Conservation (phyloP, 2,329 filamentous ascomycete genomes). For the Seiridium unicorne region DNA sequence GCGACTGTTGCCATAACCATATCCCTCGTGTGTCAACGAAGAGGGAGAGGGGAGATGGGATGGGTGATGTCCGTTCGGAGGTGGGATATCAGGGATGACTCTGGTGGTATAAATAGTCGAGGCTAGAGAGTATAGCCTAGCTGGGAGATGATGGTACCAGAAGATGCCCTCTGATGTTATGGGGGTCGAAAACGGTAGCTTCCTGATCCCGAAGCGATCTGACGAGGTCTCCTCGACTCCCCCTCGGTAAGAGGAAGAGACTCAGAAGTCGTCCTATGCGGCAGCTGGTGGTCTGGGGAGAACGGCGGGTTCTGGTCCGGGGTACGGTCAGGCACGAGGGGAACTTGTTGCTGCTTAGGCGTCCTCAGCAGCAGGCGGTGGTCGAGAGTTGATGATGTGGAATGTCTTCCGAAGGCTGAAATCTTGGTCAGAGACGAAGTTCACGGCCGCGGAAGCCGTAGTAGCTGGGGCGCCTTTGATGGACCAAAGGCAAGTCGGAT, state of each 20-base stretch:
- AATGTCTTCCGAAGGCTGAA: conserved; percentile 63
- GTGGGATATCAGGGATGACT: conserved; percentile 17
- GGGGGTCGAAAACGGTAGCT: conserved; percentile 95
- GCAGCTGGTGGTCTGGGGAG: conserved; percentile 79
- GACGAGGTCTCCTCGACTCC: conserved; percentile 99
- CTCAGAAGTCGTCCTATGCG: conserved; percentile 98
- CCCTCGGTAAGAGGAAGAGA: conserved; percentile 99
- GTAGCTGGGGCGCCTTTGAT: conserved; percentile 60
- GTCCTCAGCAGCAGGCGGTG: conserved; percentile 54
- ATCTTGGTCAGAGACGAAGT: conserved; percentile 66
- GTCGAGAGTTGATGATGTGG: conserved; percentile 66
- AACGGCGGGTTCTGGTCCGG: conserved; percentile 49
- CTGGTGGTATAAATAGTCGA: conserved; percentile 11
- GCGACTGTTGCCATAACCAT: conserved; percentile 66
- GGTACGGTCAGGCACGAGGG: conserved; percentile 48
- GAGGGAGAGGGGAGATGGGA: conserved; percentile 20
- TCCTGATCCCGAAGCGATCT: conserved; percentile 85
- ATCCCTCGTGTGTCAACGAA: conserved; percentile 41
- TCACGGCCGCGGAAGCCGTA: conserved; percentile 64
- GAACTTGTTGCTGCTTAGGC: conserved; percentile 46
- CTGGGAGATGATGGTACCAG: conserved; percentile 11
- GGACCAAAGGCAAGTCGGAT: conserved; percentile 60
- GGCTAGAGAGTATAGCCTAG: conserved; percentile 11
- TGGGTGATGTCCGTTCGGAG: conserved; percentile 12
- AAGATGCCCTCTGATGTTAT: conserved; percentile 59